Percentiles rank a stretch among this genome's conserved stretches.
Conservation (phyloP, 2,329 filamentous ascomycete species). For the Cladophialophora psammophila region DNA sequence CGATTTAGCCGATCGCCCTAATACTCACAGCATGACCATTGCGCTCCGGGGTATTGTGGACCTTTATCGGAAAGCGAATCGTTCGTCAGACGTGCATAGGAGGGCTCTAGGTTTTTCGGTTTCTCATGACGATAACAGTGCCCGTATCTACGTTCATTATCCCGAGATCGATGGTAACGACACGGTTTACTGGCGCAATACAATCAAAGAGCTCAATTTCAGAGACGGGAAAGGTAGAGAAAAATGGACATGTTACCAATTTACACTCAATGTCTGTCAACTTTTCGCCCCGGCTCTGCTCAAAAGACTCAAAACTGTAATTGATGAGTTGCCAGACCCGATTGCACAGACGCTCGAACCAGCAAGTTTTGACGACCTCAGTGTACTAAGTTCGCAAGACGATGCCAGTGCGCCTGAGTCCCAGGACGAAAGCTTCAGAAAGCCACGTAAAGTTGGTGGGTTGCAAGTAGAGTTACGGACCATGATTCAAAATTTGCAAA, state of each 20-base stretch:
- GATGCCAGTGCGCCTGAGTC: slow-evolving; percentile 25
- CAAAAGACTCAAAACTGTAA: slow-evolving; percentile 18
- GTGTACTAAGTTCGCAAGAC: slow-evolving; percentile 27
- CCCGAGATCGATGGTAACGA: slow-evolving; percentile 23
- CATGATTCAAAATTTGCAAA: background rate
- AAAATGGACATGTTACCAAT: slow-evolving; percentile 47
- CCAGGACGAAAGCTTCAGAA: slow-evolving; percentile 30
- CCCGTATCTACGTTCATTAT: slow-evolving; percentile 30
- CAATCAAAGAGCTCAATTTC: slow-evolving; percentile 47
- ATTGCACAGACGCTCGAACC: slow-evolving; percentile 1
- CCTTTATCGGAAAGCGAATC: slow-evolving; percentile 45
- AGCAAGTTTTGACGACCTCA: slow-evolving; percentile 21
- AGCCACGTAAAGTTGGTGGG: no score
- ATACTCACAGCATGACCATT: slow-evolving; percentile 43
- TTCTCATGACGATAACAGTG: slow-evolving; percentile 27
- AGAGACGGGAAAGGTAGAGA: slow-evolving; percentile 47
- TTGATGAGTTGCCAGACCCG: slow-evolving; percentile 24
- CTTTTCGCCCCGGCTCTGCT: slow-evolving; percentile 35
- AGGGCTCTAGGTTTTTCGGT: slow-evolving; percentile 30
- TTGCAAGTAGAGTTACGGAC: slow-evolving; percentile 8
- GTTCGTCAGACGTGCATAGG: slow-evolving; percentile 17
- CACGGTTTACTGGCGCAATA: slow-evolving; percentile 39
- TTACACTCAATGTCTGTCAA: slow-evolving; percentile 48
- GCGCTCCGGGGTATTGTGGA: slow-evolving; percentile 47
- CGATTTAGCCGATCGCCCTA: slow-evolving; percentile 43